Conservation (phyloP, 2,329 filamentous ascomycete species). For the Lasiodiplodia theobromae region DNA sequence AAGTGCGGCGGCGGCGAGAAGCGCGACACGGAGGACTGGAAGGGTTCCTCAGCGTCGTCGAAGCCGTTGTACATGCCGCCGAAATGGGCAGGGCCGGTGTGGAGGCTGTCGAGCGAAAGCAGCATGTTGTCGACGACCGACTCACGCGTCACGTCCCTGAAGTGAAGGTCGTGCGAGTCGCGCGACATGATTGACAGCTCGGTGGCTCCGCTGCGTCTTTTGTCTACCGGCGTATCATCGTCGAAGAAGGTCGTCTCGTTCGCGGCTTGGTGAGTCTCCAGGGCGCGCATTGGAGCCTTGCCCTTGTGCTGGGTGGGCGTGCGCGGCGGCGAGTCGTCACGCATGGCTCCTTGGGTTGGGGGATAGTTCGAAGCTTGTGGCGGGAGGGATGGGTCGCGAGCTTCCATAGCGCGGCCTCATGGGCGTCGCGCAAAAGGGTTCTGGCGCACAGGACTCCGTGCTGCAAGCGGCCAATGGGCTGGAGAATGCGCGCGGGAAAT, state of each 20-base stretch:
- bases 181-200: slow-evolving; percentile 39
- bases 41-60: slow-evolving; percentile 50
- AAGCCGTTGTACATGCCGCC: slow-evolving; percentile 47
- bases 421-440: slow-evolving; percentile 29
- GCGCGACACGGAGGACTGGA: slow-evolving; percentile 44
- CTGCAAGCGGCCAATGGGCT: slow-evolving; percentile 20
- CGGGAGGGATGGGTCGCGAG: slow-evolving; percentile 25
- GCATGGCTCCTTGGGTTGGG: slow-evolving; percentile 23
- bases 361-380: slow-evolving; percentile 23
- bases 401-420: slow-evolving; percentile 28
- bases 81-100: slow-evolving; percentile 49
- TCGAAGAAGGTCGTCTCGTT: slow-evolving; percentile 30
- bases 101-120: slow-evolving; percentile 80
- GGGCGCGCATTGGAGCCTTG: slow-evolving; percentile 27
- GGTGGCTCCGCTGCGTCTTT: slow-evolving; percentile 28
- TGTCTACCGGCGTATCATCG: slow-evolving; percentile 31
- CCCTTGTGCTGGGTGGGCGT: slow-evolving; percentile 24
- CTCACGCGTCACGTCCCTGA: slow-evolving; percentile 81
- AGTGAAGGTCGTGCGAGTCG: slow-evolving; percentile 85
- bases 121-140: slow-evolving; percentile 97
- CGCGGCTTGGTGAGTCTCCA: slow-evolving; percentile 9
- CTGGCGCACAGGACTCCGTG: slow-evolving; percentile 23
- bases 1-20: slow-evolving; percentile 42
- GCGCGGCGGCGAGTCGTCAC: slow-evolving; percentile 28
- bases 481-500: slow-evolving; percentile 27